phyloP scores from a whole-genome alignment of 345 rosid species.

The Capsella bursapastoris region DNA sequence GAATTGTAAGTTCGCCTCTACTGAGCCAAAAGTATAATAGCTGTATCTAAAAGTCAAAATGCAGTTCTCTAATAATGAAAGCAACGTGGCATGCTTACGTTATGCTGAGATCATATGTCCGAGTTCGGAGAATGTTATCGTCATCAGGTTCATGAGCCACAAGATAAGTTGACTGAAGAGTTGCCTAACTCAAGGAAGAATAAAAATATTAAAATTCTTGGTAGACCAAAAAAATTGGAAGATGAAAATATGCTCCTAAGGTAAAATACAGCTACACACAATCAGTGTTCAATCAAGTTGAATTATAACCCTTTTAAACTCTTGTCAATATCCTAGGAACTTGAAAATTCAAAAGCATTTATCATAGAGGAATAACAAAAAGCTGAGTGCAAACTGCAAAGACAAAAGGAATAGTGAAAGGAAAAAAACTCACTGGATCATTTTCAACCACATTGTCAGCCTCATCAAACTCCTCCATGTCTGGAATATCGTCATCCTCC shows the following conservation, averaged over 20 bases:
- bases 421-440: conserved; percentile 64
- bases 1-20: not conserved
- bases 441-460: conserved; percentile 68
- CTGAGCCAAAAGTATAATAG: conserved; percentile 1
- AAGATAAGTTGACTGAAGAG: conserved; percentile 69
- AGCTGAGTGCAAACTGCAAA: conserved; percentile 18
- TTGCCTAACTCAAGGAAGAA: conserved; percentile 60
- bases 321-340: not conserved
- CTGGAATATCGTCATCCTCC: conserved; percentile 94
- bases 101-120: conserved; percentile 98
- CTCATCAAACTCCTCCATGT: conserved; percentile 90
- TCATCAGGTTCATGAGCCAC: conserved; percentile 93
- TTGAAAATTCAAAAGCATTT: not conserved
- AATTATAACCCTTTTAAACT: not conserved
- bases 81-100: conserved; percentile 58
- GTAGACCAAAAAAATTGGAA: conserved; percentile 12
- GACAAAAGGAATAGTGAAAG: conserved; percentile 14
- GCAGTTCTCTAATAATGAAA: conserved; percentile 13
- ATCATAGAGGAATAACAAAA: conserved; percentile 5
- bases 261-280: not conserved
- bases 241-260: not conserved
- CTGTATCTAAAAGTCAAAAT: conserved; percentile 16
- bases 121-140: conserved; percentile 86
- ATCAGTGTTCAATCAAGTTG: conserved; percentile 3
- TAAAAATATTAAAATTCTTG: not conserved